Evolutionary conservation across 1,284 basidiomycete species (phyloP).

Genomic region (Volvariella surrecta): DNA sequence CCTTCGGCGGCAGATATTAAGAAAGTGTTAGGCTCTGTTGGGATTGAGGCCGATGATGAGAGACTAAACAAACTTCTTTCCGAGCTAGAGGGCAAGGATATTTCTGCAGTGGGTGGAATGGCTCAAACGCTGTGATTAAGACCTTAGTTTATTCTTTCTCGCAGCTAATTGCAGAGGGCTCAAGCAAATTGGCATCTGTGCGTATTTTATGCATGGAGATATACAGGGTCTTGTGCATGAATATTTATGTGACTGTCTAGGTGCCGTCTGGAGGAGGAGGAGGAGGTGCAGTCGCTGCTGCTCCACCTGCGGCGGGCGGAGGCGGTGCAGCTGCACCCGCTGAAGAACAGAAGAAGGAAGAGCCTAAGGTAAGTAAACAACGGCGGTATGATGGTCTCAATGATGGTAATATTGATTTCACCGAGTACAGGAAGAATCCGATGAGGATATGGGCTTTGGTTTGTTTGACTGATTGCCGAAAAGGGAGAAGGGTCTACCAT

Average conservation of each 20-base stretch:
- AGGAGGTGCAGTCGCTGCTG: constrained; percentile 37
- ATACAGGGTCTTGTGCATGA: constrained; percentile 11
- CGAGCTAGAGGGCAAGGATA: constrained; percentile 90
- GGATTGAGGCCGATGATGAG: constrained; percentile 83
- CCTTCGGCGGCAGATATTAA: constrained; percentile 90
- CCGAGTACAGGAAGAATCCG: constrained; percentile 66
- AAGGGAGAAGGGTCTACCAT: constrained; percentile 14
- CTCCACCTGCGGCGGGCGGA: constrained; percentile 42
- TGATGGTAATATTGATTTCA: constrained; percentile 10
- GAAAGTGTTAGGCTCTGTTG: constrained; percentile 81
- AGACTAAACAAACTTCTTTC: constrained; percentile 83
- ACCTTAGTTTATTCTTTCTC: constrained; percentile 3
- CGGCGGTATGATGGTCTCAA: not conserved
- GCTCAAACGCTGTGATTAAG: not conserved
- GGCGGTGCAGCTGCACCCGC: constrained; percentile 58
- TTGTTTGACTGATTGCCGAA: constrained; percentile 69
- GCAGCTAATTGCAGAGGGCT: constrained; percentile 89
- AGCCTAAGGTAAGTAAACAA: constrained; percentile 56
- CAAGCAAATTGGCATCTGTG: constrained; percentile 91
- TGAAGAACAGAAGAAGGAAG: constrained; percentile 72
- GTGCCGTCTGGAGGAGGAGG: constrained; percentile 78
- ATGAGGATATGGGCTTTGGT: constrained; percentile 92
- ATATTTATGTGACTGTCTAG: constrained; percentile 21
- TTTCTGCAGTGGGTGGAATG: constrained; percentile 56
- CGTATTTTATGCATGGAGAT: constrained; percentile 21